phyloP scores from a whole-genome alignment of 2,329 filamentous ascomycete species.

The Diplocarpon mali region DNA sequence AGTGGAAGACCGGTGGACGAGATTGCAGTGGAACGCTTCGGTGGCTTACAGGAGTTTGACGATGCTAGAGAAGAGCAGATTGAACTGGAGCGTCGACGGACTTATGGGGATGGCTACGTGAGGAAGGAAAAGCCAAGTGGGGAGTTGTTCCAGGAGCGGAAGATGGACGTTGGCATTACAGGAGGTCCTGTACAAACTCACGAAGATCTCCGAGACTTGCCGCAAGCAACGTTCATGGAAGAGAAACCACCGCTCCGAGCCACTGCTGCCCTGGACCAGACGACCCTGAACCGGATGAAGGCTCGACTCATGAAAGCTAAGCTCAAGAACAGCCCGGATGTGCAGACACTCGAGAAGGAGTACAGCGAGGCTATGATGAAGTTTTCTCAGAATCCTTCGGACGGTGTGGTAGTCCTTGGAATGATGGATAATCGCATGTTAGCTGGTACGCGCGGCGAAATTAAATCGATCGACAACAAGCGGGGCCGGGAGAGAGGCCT shows the following conservation, averaged over 20 bases:
- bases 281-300: conserved; percentile 75
- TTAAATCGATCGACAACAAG: conserved; percentile 66
- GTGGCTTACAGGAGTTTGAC: conserved; percentile 74
- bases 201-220: conserved; percentile 27
- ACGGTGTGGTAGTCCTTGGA: conserved; percentile 67
- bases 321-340: conserved; percentile 38
- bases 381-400: conserved; percentile 40
- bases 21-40: conserved; percentile 72
- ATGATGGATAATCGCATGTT: conserved; percentile 86
- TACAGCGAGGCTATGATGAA: conserved; percentile 67
- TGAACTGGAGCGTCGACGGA: conserved; percentile 73
- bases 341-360: conserved; percentile 54
- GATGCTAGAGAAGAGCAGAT: conserved; percentile 85
- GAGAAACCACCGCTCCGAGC: conserved; percentile 39
- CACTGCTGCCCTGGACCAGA: conserved; percentile 55
- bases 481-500: conserved; percentile 74
- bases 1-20: conserved; percentile 65
- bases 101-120: conserved; percentile 77
- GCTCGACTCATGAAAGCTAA: conserved; percentile 96
- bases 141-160: conserved; percentile 72
- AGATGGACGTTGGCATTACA: conserved; percentile 43
- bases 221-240: conserved; percentile 47
- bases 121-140: conserved; percentile 81
- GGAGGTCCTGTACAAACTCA: conserved; percentile 28
- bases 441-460: conserved; percentile 61